Conservation (phyloP, 2,329 filamentous ascomycete genomes). For the Aphanoascus verrucosus region DNA sequence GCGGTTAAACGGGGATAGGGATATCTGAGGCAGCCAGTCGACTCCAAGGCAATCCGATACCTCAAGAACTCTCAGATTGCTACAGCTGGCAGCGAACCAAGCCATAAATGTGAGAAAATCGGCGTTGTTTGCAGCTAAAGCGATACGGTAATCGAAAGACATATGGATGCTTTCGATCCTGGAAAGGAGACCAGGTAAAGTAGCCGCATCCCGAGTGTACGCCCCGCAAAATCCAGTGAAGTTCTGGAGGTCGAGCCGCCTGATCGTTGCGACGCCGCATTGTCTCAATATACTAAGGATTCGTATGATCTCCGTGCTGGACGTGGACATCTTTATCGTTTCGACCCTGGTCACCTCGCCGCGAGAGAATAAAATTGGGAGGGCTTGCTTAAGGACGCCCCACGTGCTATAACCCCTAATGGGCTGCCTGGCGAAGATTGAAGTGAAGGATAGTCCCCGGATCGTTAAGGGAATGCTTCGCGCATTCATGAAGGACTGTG, state of each 20-base stretch:
- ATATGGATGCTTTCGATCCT: not conserved
- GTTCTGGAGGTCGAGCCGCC: not conserved
- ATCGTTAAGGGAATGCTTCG: not conserved
- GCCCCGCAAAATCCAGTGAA: not conserved
- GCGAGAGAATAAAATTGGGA: not conserved
- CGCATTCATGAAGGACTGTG: not conserved
- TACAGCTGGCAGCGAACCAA: not conserved
- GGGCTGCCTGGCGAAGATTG: not conserved
- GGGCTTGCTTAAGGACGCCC: not conserved
- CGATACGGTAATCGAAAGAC: not conserved
- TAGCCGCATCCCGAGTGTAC: not conserved
- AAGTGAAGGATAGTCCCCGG: not conserved
- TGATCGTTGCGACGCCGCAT: not conserved
- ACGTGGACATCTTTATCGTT: not conserved
- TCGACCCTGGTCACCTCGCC: not conserved
- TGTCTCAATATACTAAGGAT: not conserved
- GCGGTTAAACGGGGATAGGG: not conserved
- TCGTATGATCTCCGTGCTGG: slow-evolving; percentile 1
- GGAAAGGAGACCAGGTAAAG: not conserved
- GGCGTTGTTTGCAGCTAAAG: not conserved
- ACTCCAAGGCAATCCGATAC: not conserved
- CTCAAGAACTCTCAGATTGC: not conserved
- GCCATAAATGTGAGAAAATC: not conserved
- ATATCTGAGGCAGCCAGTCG: not conserved
- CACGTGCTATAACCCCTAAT: not conserved